phyloP scores from a whole-genome alignment of 306 rosid genomes.

The Cucumis sativus region Cucumber_9930_V3 NC_026655.2:16507501-16508000 shows the following conservation, averaged over 20 bases:
- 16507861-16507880: not conserved
- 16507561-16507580: not conserved
- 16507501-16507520: constrained; percentile 5
- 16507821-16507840: not conserved
- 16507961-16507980: not conserved
- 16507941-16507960: not conserved
- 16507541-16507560: not conserved
- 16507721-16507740: not conserved
- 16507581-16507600: not conserved
- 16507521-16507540: not conserved
- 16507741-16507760: not conserved
- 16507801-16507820: not conserved
- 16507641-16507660: not conserved
- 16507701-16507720: not conserved
- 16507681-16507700: not conserved
- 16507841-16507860: not conserved
- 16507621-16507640: not conserved
- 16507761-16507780: not conserved
- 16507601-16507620: constrained; percentile 1
- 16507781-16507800: constrained; percentile 8
- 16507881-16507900: not conserved
- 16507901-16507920: not conserved
- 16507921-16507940: not conserved
- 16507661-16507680: too few species aligned
- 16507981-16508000: not conserved